These are phyloP conservation scores for Trametes polyzona DNA, from an alignment of 1,284 basidiomycete species.

Conservation along the genomic window DNA sequence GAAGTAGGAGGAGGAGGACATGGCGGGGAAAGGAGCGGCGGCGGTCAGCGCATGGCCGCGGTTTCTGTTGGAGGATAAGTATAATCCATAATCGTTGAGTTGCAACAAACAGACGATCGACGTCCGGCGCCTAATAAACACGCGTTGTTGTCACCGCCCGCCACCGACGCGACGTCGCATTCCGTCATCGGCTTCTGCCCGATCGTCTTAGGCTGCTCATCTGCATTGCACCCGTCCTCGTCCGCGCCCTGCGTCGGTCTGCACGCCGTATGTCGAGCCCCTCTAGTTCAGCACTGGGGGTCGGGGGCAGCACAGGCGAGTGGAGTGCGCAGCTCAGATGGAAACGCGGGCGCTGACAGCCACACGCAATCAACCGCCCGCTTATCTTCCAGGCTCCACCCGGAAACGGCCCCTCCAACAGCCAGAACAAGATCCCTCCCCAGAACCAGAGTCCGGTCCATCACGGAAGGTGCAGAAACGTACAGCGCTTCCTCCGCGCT, in stretches of 20 bases:
- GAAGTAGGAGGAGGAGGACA: slow-evolving; percentile 19
- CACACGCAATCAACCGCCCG: not conserved
- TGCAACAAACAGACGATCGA: no score
- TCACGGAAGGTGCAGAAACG: slow-evolving; percentile 25
- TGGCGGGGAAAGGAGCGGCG: slow-evolving; percentile 1
- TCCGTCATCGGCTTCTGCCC: no score
- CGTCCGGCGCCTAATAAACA: no score
- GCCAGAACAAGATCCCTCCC: not conserved
- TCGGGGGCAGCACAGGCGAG: no score
- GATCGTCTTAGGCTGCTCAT: no score
- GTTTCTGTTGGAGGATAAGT: not conserved
- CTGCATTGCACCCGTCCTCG: no score
- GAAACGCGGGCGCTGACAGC: not conserved
- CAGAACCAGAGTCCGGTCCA: not conserved
- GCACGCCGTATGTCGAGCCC: no score
- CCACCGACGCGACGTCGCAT: no score
- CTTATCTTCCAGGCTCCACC: slow-evolving; percentile 11
- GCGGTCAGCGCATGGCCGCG: not conserved
- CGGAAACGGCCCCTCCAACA: slow-evolving; percentile 26
- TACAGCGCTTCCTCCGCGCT: not conserved
- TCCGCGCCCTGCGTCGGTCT: no score
- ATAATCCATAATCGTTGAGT: no score
- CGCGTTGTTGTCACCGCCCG: no score
- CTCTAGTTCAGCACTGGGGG: no score
- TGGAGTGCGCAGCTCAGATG: not conserved